These are phyloP conservation scores for Saxispiralis lemnorum DNA, from an alignment of 495 filamentous ascomycete genomes.

Conservation along the genomic window DNA sequence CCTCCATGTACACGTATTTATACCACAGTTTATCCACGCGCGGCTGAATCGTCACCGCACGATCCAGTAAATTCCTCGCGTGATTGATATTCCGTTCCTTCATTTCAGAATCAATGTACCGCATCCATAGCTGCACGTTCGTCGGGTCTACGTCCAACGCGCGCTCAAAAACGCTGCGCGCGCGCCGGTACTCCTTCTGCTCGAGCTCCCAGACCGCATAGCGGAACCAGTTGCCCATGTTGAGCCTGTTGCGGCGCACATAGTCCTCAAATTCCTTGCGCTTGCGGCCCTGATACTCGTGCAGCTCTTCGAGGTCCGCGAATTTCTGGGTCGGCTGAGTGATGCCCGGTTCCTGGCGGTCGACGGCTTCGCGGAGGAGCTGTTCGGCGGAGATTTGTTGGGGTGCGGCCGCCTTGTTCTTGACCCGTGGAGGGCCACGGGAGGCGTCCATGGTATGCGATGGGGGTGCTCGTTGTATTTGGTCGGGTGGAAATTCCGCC, in stretches of 20 bases:
- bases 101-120: conserved; percentile 94
- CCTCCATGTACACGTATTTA: conserved; percentile 98
- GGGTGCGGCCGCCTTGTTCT: conserved; percentile 69
- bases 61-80: conserved; percentile 83
- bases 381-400: conserved; percentile 87
- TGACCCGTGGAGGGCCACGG: conserved; percentile 86
- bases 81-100: conserved; percentile 94
- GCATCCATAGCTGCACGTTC: conserved; percentile 63
- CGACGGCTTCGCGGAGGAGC: conserved; percentile 91
- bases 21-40: conserved; percentile 93
- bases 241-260: conserved; percentile 83
- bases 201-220: conserved; percentile 96
- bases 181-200: conserved; percentile 93
- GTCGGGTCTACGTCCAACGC: conserved; percentile 84
- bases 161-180: conserved; percentile 89
- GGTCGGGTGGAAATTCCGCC: not conserved
- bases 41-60: conserved; percentile 82
- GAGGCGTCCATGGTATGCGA: conserved; percentile 60
- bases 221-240: conserved; percentile 97
- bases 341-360: conserved; percentile 77
- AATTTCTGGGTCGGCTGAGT: conserved; percentile 89
- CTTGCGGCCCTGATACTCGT: conserved; percentile 92
- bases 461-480: not conserved
- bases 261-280: conserved; percentile 95
- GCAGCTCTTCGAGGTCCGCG: conserved; percentile 89